A percentile compares a stretch with the other conserved stretches of the same genome.
Evolutionary conservation across 768 basidiomycete species (phyloP).

Genomic region (Tylopilus plumbeoviolaceoides): DNA sequence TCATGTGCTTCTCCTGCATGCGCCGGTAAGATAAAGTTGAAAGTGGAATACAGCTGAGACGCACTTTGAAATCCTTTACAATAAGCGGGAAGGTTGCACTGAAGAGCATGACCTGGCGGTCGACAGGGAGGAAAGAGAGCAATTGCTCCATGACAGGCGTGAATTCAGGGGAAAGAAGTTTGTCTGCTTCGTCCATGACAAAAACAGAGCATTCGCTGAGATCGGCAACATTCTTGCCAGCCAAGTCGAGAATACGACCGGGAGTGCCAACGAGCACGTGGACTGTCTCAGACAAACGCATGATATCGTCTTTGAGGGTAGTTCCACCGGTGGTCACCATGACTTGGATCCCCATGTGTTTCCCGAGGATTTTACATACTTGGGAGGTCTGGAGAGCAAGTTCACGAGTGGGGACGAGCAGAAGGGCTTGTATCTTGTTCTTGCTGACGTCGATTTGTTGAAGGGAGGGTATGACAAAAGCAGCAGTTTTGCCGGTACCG

Average conservation of each 20-base stretch:
- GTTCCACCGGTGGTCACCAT: slow-evolving; percentile 99
- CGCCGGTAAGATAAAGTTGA: slow-evolving; percentile 9
- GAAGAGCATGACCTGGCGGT: slow-evolving; percentile 98
- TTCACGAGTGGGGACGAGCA: slow-evolving; percentile 98
- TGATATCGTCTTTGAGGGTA: slow-evolving; percentile 95
- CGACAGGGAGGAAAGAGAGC: slow-evolving; percentile 74
- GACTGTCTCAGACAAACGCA: slow-evolving; percentile 83
- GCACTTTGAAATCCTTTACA: slow-evolving; percentile 97
- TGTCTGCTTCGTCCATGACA: slow-evolving; percentile 99
- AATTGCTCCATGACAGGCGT: slow-evolving; percentile 98
- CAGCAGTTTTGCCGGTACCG: slow-evolving; percentile 97
- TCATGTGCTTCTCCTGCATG: slow-evolving; percentile 91
- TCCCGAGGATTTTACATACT: slow-evolving; percentile 95
- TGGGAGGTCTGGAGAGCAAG: slow-evolving; percentile 98
- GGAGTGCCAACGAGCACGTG: slow-evolving; percentile 98
- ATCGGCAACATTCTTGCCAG: slow-evolving; percentile 90
- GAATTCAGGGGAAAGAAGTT: slow-evolving; percentile 95
- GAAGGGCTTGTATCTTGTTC: slow-evolving; percentile 90
- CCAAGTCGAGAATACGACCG: slow-evolving; percentile 91
- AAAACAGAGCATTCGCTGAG: slow-evolving; percentile 93
- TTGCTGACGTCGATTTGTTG: slow-evolving; percentile 84
- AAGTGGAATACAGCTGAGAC: not conserved
- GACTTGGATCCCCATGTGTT: slow-evolving; percentile 92
- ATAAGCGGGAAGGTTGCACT: slow-evolving; percentile 99
- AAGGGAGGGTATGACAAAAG: slow-evolving; percentile 96